A percentile compares a stretch with the other conserved stretches of the same genome.
These are phyloP conservation scores for Oryza coarctata DNA, from an alignment of 176 grass and related monocot genomes.

Conservation along the genomic window DNA sequence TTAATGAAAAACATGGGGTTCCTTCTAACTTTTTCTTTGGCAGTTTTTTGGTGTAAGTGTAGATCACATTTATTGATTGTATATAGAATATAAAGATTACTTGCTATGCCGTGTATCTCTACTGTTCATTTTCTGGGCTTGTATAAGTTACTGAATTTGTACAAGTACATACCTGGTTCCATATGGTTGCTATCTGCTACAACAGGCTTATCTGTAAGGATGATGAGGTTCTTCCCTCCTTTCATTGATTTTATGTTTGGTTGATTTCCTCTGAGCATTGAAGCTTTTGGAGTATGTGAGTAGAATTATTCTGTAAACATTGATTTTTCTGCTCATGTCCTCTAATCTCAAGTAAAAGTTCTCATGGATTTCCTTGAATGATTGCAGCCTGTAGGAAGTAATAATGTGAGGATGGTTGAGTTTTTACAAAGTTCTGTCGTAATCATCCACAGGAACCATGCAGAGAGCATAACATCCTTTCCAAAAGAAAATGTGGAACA, in stretches of 20 bases:
- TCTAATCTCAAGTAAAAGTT: background rate
- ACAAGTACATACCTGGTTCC: background rate
- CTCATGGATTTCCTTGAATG: background rate
- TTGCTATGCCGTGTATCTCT: background rate
- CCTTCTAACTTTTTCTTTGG: background rate
- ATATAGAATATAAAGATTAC: background rate
- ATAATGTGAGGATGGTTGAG: conserved; percentile 56
- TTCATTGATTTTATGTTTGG: background rate
- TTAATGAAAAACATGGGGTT: background rate
- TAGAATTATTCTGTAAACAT: background rate
- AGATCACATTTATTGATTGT: background rate
- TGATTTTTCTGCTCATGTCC: conserved; percentile 6
- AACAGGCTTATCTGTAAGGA: background rate
- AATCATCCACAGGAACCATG: conserved; percentile 74
- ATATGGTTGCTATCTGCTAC: background rate
- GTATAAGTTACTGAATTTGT: background rate
- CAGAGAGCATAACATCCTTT: conserved; percentile 70
- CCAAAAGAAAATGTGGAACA: conserved; percentile 53
- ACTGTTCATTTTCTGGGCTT: background rate
- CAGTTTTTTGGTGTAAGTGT: background rate
- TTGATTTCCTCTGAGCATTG: background rate
- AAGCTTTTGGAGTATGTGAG: background rate
- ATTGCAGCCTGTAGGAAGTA: conserved; percentile 54
- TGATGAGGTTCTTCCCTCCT: background rate
- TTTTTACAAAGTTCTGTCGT: conserved; percentile 59